Percentiles rank a stretch among this genome's conserved stretches.
Conservation (phyloP, 306 rosid genomes). For the Ziziphus jujuba region DNA sequence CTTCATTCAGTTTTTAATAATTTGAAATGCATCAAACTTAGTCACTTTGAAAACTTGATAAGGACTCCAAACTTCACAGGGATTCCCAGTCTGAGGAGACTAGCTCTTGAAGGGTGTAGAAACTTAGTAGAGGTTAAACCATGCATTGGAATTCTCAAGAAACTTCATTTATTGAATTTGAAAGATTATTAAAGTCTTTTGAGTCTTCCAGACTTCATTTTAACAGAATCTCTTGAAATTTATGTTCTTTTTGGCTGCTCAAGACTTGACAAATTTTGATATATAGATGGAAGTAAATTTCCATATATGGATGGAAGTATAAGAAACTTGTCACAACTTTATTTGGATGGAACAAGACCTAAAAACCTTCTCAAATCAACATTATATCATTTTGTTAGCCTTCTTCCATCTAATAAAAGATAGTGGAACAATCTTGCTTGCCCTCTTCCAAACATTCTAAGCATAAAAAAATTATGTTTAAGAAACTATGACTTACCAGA, state of each 20-base stretch:
- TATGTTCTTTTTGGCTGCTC: background rate
- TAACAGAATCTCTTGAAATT: background rate
- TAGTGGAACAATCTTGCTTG: background rate
- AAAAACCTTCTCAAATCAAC: too few species aligned
- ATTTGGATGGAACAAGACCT: background rate
- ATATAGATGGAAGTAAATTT: too few species aligned
- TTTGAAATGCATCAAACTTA: too few species aligned
- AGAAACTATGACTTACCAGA: too few species aligned
- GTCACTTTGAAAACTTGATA: too few species aligned
- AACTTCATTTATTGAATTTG: background rate
- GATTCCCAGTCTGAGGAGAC: too few species aligned
- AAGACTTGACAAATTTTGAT: background rate
- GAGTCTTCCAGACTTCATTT: background rate
- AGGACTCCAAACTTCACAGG: too few species aligned
- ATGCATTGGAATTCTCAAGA: background rate
- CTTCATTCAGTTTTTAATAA: too few species aligned
- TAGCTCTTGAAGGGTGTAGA: too few species aligned
- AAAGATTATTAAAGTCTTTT: background rate
- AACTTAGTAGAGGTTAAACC: too few species aligned
- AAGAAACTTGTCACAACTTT: background rate
- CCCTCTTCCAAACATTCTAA: background rate
- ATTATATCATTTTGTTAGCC: too few species aligned
- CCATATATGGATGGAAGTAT: background rate
- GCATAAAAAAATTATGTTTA: background rate
- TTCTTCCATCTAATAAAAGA: background rate